Percentiles rank a stretch among this genome's conserved stretches.
Evolutionary conservation across 2,329 filamentous ascomycete species (phyloP).

Genomic region (Penicillium verrucosum): DNA sequence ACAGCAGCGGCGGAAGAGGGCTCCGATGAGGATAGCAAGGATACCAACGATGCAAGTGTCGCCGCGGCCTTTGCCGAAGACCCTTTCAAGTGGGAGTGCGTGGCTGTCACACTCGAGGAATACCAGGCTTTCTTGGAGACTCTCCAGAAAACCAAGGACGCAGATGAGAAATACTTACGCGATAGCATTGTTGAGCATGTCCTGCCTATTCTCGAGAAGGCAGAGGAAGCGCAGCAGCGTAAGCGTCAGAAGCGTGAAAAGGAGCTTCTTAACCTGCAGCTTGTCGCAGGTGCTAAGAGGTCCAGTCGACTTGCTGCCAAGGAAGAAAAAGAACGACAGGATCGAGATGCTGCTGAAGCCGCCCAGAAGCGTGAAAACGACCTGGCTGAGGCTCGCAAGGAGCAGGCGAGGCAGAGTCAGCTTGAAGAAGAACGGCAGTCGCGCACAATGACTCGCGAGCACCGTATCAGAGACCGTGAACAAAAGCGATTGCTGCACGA

Average conservation of each 20-base stretch:
- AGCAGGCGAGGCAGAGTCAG: constrained; percentile 60
- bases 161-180: constrained; percentile 77
- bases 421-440: constrained; percentile 72
- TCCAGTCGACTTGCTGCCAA: constrained; percentile 86
- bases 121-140: constrained; percentile 68
- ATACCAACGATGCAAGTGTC: constrained; percentile 23
- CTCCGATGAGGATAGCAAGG: constrained; percentile 45
- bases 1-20: constrained; percentile 39
- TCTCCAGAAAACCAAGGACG: constrained; percentile 72
- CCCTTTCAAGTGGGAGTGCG: constrained; percentile 81
- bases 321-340: constrained; percentile 70
- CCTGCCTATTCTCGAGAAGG: constrained; percentile 77
- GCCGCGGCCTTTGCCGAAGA: constrained; percentile 52
- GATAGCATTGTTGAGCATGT: constrained; percentile 72
- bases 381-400: constrained; percentile 58
- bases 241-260: constrained; percentile 73
- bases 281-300: constrained; percentile 88
- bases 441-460: constrained; percentile 78
- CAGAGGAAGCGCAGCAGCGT: constrained; percentile 64
- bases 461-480: constrained; percentile 81
- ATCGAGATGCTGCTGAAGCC: constrained; percentile 68
- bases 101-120: constrained; percentile 77
- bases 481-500: constrained; percentile 77
- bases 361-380: constrained; percentile 65
- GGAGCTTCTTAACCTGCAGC: constrained; percentile 76